Evolutionary conservation across 805 yeast genomes (phyloP), one percentile per base, ranked within the genome.

Genomic region (Millerago galiae): DNA sequence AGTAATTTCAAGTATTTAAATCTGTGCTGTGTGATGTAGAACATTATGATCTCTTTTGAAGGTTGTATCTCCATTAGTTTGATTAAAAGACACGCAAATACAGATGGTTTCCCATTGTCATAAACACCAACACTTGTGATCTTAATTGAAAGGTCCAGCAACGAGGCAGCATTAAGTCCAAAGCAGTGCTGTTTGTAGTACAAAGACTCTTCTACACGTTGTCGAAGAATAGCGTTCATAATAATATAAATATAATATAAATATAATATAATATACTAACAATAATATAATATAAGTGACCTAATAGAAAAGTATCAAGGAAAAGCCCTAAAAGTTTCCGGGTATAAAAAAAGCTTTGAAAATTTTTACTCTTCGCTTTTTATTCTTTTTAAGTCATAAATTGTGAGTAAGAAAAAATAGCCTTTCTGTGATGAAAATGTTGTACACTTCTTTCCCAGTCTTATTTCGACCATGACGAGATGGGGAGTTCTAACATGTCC

Each of bases 391-490:
- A 10, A 10, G 5, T 26, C 13, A n/a, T n/a, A 26, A 26, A 26
- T 8, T 10, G 28, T 11, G 10, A 10, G 8, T 16, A 15, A 7
- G 13, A 15, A 12, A 15, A 12, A 16, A 9, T 31, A 2, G 11
- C 7, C 16, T 16, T 15, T 16, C 18, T 24, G 45, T 63, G 74
- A 69, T 68, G 74, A 69, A 55, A 66, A 57, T 62, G 72, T 67
- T 67, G 85, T 77, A 63, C 67, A 21, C 89, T 83, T 83, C 90
- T 83, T 83, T 83, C 90, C 89, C 84, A 77, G 86, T 81, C 86
- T 74, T 86, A 79, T 44, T 68, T 77, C 90, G 93, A 83, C 90
- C 81, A 81, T 83, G 93, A 83, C 88, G 90, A 83, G 79, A 78
- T 74, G 89, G 88, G 75, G 32, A 29, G 9, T n/a, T 21, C 24